Conservation (phyloP, 2,329 filamentous ascomycete genomes). For the Epichloe brachyelytri region DNA sequence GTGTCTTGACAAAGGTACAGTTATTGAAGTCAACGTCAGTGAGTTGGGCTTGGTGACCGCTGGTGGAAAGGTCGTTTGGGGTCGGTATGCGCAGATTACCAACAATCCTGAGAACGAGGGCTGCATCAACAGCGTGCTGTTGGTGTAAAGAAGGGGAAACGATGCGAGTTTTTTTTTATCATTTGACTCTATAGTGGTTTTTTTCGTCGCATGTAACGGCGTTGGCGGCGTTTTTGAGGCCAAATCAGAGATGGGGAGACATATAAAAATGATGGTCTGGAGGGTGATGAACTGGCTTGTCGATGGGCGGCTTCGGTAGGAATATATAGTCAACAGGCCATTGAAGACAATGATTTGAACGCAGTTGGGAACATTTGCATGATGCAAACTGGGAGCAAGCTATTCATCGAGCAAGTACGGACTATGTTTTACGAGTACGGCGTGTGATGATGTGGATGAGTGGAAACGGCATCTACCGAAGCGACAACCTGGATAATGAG, state of each 20-base stretch:
- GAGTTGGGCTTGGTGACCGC: constrained; percentile 87
- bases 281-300: background rate
- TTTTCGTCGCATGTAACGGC: constrained; percentile 15
- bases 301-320: background rate
- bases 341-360: background rate
- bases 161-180: background rate
- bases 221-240: constrained; percentile 12
- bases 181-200: background rate
- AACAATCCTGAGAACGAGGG: constrained; percentile 37
- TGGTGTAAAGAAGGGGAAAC: constrained; percentile 12
- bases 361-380: too few relatives aligned
- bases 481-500: too few relatives aligned
- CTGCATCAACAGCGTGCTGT: constrained; percentile 29
- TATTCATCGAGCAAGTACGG: too few relatives aligned
- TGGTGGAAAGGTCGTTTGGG: constrained; percentile 88
- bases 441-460: too few relatives aligned
- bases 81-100: constrained; percentile 50
- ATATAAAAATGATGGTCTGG: background rate
- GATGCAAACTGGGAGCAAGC: too few relatives aligned
- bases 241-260: background rate
- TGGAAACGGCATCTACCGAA: too few relatives aligned
- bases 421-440: too few relatives aligned
- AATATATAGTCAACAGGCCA: background rate
- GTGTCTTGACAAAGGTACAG: constrained; percentile 70
- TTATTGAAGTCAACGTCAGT: constrained; percentile 82